Conservation (phyloP, 192 early-diverging fungal species). For the Entomortierella chlamydospora region DNA sequence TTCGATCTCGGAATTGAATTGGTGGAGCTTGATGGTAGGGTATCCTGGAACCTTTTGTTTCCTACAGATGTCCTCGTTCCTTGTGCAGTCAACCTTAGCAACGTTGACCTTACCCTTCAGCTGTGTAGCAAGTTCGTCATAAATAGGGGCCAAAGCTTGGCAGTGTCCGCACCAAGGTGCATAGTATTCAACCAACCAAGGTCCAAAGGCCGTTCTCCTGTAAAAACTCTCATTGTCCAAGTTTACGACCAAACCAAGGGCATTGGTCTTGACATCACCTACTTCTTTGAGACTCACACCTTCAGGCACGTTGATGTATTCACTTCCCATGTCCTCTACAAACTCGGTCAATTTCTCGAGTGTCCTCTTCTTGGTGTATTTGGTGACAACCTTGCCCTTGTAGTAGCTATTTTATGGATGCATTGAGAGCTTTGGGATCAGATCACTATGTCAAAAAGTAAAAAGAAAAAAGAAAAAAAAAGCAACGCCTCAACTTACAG, state of each 20-base stretch:
- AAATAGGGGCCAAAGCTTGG: slow-evolving; percentile 83
- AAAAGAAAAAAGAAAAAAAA: background rate
- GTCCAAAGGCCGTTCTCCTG: slow-evolving; percentile 64
- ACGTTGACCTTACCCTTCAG: slow-evolving; percentile 82
- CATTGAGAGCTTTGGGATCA: background rate
- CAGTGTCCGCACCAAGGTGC: slow-evolving; percentile 94
- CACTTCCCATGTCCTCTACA: slow-evolving; percentile 13
- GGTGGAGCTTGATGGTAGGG: slow-evolving; percentile 81
- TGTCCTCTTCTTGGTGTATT: slow-evolving; percentile 9
- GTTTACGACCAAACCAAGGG: slow-evolving; percentile 63
- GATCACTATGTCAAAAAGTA: background rate
- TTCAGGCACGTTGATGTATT: slow-evolving; percentile 29
- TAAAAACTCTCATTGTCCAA: slow-evolving; percentile 68
- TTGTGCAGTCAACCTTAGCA: slow-evolving; percentile 88
- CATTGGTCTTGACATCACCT: slow-evolving; percentile 54
- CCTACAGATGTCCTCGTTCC: slow-evolving; percentile 64
- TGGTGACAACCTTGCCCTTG: slow-evolving; percentile 37
- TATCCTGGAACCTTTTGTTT: slow-evolving; percentile 76
- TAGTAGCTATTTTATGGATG: slow-evolving; percentile 19
- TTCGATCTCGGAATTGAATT: slow-evolving; percentile 18
- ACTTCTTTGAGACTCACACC: slow-evolving; percentile 22
- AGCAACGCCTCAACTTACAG: slow-evolving; percentile 12
- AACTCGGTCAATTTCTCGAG: slow-evolving; percentile 14
- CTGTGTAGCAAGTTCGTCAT: slow-evolving; percentile 72
- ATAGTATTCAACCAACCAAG: slow-evolving; percentile 93